A percentile compares a stretch with the other conserved stretches of the same genome.
Conservation (phyloP, 225 moss, liverwort and hornwort genomes). For the Anthoceros angustus region DNA sequence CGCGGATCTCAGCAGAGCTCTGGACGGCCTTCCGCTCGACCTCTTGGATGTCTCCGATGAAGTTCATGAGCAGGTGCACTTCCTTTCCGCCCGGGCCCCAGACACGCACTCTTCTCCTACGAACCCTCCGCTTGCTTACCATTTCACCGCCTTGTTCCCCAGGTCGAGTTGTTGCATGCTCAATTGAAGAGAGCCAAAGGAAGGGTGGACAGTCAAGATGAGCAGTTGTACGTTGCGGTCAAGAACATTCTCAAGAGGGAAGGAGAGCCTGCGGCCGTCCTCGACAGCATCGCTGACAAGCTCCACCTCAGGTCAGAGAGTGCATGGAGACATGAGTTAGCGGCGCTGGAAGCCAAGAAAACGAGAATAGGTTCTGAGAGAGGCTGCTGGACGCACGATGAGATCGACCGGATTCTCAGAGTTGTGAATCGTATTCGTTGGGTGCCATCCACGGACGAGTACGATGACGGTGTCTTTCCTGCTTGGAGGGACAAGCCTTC, state of each 20-base stretch:
- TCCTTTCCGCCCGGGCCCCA: not conserved
- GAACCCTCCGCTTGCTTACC: not conserved
- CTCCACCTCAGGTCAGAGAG: not conserved
- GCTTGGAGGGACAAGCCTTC: conserved; percentile 9
- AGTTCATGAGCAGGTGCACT: conserved; percentile 62
- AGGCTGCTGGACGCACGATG: not conserved
- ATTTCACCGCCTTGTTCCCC: not conserved
- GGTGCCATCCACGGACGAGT: not conserved
- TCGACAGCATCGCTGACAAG: not conserved
- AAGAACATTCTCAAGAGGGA: conserved; percentile 19
- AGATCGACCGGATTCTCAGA: not conserved
- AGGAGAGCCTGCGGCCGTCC: conserved; percentile 13
- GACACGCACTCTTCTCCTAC: not conserved
- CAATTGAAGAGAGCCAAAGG: conserved; percentile 67
- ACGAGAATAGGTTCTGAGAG: not conserved
- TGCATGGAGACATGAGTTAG: not conserved
- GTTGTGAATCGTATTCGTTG: not conserved
- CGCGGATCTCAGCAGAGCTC: conserved; percentile 35
- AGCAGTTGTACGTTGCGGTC: conserved; percentile 31
- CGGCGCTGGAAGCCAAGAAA: not conserved
- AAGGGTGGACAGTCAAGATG: conserved; percentile 36
- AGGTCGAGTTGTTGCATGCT: conserved; percentile 63
- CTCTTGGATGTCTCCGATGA: conserved; percentile 56
- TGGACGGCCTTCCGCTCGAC: conserved; percentile 33
- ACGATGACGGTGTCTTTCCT: not conserved